These are phyloP conservation scores for Candida rishiriensis DNA, from an alignment of 805 yeast genomes.

Conservation along the genomic window DNA sequence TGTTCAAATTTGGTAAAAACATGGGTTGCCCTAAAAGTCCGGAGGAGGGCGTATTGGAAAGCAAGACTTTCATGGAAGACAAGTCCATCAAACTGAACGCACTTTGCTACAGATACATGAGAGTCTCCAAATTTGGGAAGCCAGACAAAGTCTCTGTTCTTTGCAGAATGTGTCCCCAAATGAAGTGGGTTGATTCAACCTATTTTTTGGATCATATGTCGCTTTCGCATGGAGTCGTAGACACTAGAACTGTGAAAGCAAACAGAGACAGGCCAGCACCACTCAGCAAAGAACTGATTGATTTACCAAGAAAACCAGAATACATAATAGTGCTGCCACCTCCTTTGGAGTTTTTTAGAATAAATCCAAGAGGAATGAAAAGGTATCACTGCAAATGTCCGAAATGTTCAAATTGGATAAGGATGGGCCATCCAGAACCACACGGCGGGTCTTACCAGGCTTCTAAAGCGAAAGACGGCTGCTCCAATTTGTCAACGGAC, in stretches of 20 bases:
- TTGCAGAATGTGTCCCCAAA: slow-evolving; percentile 21
- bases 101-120: slow-evolving; percentile 8
- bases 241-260: not conserved
- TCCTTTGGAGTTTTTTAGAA: slow-evolving; percentile 15
- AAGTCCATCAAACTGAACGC: slow-evolving; percentile 7
- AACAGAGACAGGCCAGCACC: not conserved
- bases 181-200: slow-evolving; percentile 14
- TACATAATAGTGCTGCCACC: slow-evolving; percentile 13
- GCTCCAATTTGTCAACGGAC: not conserved
- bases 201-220: slow-evolving; percentile 17
- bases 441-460: not conserved
- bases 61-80: slow-evolving; percentile 3
- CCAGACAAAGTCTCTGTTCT: slow-evolving; percentile 2
- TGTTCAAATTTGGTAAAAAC: slow-evolving; percentile 1
- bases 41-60: slow-evolving; percentile 2
- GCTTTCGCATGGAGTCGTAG: slow-evolving; percentile 22
- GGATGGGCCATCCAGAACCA: slow-evolving; percentile 16
- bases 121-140: not conserved
- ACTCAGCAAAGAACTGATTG: not conserved
- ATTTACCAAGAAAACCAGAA: not conserved
- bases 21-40: slow-evolving; percentile 18
- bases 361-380: slow-evolving; percentile 12
- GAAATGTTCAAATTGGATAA: slow-evolving; percentile 18
- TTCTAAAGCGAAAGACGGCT: not conserved
- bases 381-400: slow-evolving; percentile 22